Evolutionary conservation across 148 eudicot species (phyloP), one percentile per base, ranked within the genome.

Genomic region (Oxyria digyna): DNA sequence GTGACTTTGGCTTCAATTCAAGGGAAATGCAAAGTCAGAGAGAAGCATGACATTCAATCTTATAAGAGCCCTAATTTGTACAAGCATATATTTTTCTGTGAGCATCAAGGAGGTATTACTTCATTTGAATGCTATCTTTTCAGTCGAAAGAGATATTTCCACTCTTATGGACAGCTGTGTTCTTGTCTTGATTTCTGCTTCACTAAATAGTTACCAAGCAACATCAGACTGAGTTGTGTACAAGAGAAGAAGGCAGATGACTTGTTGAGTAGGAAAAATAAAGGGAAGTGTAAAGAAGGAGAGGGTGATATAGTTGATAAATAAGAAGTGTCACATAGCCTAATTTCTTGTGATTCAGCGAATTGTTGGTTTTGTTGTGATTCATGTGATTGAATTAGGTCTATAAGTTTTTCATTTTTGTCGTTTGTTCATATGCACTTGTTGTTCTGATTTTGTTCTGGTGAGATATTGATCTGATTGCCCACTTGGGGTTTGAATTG

Each of bases 21-120:
- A 78, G 97, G 97, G 71, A 94, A 81, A 75, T 94, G 99, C 77
- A 85, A 91, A 77, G 90, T 94, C 68, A 81, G 78, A 70, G 87
- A 77, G 76, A 88, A 82, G 81, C 79, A 84, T 74, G 91, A 88
- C 66, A 76, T 90, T 69, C 69, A 83, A 68, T 81, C 87, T 49
- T 40, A 62, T 24, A 76, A 78, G 35, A 83, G 73, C 77, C 89
- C 85, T 69, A 78, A 74, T 69, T 41, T 84, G 33, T 85, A 73
- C 70, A 85, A 88, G 23, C 93, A 94, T 77, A 73, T 85, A 49
- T 94, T 91, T 83, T 91, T 88, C 72, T 94, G 97, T 76, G 99
- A 94, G 74, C 80, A 80, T 75, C 74, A 91, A 88, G 74, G 85
- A 91, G 97, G 99, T 91, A 75, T 24, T 50, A 26, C 88, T 29